Base-by-base conservation (phyloP, 805 yeast genomes). In the Suhomyces emberorum region DNA sequence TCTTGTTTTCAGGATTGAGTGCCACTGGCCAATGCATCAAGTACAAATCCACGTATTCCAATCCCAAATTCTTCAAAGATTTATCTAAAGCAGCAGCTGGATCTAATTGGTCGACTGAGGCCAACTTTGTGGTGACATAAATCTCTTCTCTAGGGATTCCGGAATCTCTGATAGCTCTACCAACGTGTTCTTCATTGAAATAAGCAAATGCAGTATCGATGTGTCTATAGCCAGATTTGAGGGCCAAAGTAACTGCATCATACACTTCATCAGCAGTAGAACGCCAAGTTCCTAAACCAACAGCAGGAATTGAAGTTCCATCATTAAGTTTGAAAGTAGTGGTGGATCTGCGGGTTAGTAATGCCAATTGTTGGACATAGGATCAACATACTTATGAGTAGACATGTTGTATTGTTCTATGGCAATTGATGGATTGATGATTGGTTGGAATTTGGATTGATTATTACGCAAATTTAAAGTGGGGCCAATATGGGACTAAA, bases 21-120 rank as follows among this genome's bases (percentile, higher is more conserved):
- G 38, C 33, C 17, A 35, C 34, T 4, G 95, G 95, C 93, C 93
- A 86, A 59, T 86, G 95, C 56, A 85, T 72, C 52, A 87, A 69
- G 54, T 80, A 79, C 38, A 86, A 63, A 55, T 86, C 95, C 34
- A 86, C 81, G 51, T 86, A 86, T 28, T 81, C 91, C 48, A 85
- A 53, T 1, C 79, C 80, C 41, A 85, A 65, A 47, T 79, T 76
- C 46, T 70, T 48, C 48, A 86, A 66, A 3, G 88, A 80, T 34
- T 61, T 63, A 7, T 76, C 70, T 22, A 85, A 57, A 6, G 82
- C 83, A 14, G 54, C 61, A 28, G 52, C 72, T 11, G 80, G 79
- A 40, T 69, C 57, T 39, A 66, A 54, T 61, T 77, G 79, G 43
- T 70, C 69, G 9, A 77, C 64, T 38, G 70, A 62, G 78, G 82